Conservation (phyloP, 2,329 filamentous ascomycete genomes). For the Sphaerostilbella broomeana region DNA sequence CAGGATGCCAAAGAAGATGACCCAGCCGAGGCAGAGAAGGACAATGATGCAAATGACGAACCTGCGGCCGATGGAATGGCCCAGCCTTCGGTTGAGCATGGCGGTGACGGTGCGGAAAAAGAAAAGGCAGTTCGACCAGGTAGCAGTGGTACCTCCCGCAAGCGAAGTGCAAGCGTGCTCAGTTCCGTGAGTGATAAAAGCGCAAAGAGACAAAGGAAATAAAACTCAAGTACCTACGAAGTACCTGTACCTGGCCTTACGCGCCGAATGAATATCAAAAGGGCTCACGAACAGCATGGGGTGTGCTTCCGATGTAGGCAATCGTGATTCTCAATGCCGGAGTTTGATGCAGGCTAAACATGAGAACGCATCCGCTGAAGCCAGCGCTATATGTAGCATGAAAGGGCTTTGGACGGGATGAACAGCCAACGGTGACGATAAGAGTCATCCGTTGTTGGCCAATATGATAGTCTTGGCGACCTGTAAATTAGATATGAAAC, state of each 20-base stretch:
- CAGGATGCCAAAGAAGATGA: constrained; percentile 15
- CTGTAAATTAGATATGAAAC: constrained; percentile 2
- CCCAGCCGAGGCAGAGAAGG: constrained; percentile 15
- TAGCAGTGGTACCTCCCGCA: constrained; percentile 47
- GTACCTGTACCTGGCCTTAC: constrained; percentile 20
- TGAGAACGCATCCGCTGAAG: not conserved
- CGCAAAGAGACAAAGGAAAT: constrained; percentile 51
- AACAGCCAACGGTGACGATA: not conserved
- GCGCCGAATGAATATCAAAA: constrained; percentile 12
- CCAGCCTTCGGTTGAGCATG: constrained; percentile 25
- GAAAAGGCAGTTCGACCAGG: constrained; percentile 28
- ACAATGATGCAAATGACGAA: constrained; percentile 12
- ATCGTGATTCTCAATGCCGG: not conserved
- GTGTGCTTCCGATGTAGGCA: not conserved
- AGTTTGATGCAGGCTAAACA: constrained; percentile 8
- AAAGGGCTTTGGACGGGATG: not conserved
- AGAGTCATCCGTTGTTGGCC: not conserved
- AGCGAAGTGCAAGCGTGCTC: constrained; percentile 77
- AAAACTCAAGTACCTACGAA: constrained; percentile 16
- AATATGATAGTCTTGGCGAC: too few species aligned
- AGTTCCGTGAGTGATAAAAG: constrained; percentile 63
- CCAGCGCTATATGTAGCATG: constrained; percentile 1
- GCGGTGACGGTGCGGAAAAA: constrained; percentile 19
- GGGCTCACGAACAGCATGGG: not conserved
- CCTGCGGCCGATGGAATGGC: constrained; percentile 3